Evolutionary conservation across 768 basidiomycete genomes (phyloP), one percentile per base, ranked within the genome.

Genomic region (Udeniomyces megalosporus): DNA sequence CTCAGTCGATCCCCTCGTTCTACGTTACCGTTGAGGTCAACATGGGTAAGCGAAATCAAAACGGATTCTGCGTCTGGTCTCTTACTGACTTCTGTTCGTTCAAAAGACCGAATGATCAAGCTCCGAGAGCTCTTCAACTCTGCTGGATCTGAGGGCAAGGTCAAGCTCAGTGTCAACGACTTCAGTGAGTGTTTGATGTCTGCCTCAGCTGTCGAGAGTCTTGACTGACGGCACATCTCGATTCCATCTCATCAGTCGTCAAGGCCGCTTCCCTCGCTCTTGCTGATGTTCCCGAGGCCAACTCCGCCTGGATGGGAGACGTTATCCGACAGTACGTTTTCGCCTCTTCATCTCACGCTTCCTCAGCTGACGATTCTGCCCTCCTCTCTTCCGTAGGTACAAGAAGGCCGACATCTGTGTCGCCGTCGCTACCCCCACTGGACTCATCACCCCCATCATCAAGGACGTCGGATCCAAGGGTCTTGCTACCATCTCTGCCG

Each of bases 231-330:
- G 38, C 38, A 42, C 17, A 8, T 42, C 38, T 42, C 17, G 38
- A 42, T 42, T 42, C 10, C 8, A 42, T 42, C 58, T 34, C 29
- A 32, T 14, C 53, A 74, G 73, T 99, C 70, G 83, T 97, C 71
- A 99, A 99, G 76, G 95, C 90, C 4, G 82, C 86, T 34, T 82
- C 86, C 10, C 85, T 89, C 69, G 92, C 95, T 1, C 79, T 97
- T 54, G 80, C 81, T 47, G 95, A 97, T 70, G 92, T 97, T 32
- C 95, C 95, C 50, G 95, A 97, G 73, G 92, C 84, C 68, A 99
- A 99, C 78, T 88, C 90, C 56, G 91, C 92, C 14, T 97, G 93
- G 95, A 75, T 96, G 65, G 92, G 92, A 67, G 93, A 99, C 67
- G 80, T 84, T 61, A 93, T 99, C 75, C 79, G 95, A 75, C 86